Evolutionary conservation across 1,284 basidiomycete species (phyloP).

Genomic region (Wolfiporia cocos): DNA sequence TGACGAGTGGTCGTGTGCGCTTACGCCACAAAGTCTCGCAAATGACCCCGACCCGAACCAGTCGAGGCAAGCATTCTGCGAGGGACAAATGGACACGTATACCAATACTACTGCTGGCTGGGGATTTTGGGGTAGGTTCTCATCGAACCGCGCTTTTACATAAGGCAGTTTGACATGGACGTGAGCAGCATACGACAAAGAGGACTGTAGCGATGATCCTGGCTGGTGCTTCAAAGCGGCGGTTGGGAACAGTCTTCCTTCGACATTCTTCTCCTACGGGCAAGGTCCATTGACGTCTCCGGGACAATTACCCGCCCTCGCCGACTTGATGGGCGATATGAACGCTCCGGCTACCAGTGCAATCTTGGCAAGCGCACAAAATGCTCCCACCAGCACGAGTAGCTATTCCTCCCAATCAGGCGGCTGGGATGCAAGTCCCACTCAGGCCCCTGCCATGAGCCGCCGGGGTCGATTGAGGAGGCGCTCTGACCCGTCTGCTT

Average conservation of each 20-base stretch:
- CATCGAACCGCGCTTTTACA: not conserved
- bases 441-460: not conserved
- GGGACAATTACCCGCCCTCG: conserved; percentile 14
- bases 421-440: not conserved
- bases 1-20: conserved; percentile 70
- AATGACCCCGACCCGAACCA: conserved; percentile 39
- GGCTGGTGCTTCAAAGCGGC: conserved; percentile 67
- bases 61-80: conserved; percentile 53
- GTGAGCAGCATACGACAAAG: conserved; percentile 48
- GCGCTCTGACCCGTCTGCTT: not conserved
- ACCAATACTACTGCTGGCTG: conserved; percentile 57
- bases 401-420: conserved; percentile 3
- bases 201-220: conserved; percentile 49
- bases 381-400: conserved; percentile 1
- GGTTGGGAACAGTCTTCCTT: conserved; percentile 49
- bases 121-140: conserved; percentile 65
- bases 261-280: conserved; percentile 51
- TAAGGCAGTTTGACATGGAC: not conserved
- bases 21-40: conserved; percentile 50
- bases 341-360: conserved; percentile 3
- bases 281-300: conserved; percentile 17
- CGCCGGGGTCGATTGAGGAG: not conserved
- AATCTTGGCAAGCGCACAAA: conserved; percentile 4
- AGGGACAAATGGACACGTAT: conserved; percentile 58
- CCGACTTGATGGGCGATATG: conserved; percentile 14